phyloP scores from a whole-genome alignment of 352 stramenopile genomes.

The Lagenidium sp. region DNA sequence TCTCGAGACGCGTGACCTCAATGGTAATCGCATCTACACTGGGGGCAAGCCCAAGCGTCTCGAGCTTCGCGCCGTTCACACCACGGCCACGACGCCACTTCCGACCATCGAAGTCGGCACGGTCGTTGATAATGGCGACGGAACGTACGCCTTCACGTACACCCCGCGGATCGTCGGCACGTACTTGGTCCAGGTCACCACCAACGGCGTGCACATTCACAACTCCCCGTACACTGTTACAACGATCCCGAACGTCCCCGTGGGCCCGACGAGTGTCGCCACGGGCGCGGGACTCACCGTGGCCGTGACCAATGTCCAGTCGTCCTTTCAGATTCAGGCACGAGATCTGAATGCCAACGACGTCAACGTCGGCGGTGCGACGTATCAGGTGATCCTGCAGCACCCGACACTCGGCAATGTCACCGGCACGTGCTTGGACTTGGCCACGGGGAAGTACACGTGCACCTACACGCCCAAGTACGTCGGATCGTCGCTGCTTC shows the following conservation, averaged over 20 bases:
- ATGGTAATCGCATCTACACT: constrained; percentile 46
- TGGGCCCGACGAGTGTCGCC: constrained; percentile 31
- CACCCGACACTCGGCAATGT: constrained; percentile 25
- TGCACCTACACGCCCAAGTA: constrained; percentile 51
- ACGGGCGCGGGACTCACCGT: constrained; percentile 20
- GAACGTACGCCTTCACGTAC: constrained; percentile 22
- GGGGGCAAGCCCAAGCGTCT: constrained; percentile 14
- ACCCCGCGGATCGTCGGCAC: constrained; percentile 18
- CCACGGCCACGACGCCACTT: constrained; percentile 1
- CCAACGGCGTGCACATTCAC: constrained; percentile 30
- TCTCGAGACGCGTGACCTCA: constrained; percentile 39
- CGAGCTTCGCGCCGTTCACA: constrained; percentile 31
- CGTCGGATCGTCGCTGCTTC: constrained; percentile 23
- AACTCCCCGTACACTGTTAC: constrained; percentile 55
- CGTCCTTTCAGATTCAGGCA: constrained; percentile 45
- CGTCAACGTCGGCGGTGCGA: constrained; percentile 27
- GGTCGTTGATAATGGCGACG: constrained; percentile 17
- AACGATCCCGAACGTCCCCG: constrained; percentile 31
- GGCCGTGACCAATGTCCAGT: constrained; percentile 45
- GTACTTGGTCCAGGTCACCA: constrained; percentile 30
- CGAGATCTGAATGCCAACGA: constrained; percentile 49
- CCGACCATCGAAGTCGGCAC: constrained; percentile 15
- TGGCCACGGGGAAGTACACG: constrained; percentile 46
- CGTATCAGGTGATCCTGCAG: constrained; percentile 26
- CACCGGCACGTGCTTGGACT: constrained; percentile 31